Base-by-base conservation (phyloP, 1,139 yeast species). In the Pneumocystis oryctolagi region DNA sequence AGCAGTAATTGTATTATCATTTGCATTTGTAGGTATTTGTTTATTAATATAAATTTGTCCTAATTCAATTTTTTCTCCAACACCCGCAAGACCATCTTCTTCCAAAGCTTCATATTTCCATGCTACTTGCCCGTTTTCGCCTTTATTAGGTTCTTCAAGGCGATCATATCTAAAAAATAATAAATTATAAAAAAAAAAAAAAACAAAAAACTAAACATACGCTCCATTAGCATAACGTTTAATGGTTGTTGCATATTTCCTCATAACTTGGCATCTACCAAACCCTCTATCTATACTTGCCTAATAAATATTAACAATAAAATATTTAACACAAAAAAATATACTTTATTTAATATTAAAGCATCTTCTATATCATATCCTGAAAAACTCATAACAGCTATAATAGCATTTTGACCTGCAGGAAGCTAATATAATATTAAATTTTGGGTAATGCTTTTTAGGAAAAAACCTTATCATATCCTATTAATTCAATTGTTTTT, bases 291-390 rank as follows among this genome's bases (percentile, higher is more conserved):
- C 99, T 65, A 94, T 80, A 0, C 96, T 88, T 0, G 97, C 79
- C 73, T 47, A 47, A 20, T 20, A 47, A 47, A 47, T 47, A 47
- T 47, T 25, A 47, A 47, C 25, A 14, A 47, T 14, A 25, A 5
- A 16, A 47, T 47, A 47, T 47, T 28, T 47, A 12, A 25, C 9
- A 12, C 20, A 25, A 12, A 47, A 37, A 28, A 28, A 25, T 12
- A 47, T 47, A 47, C 55, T 47, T 92, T 92, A 75, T 92, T 92
- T 69, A 92, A 78, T 18, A 92, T 97, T 71, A 92, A 80, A 4
- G 99, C 98, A 84, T 92, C 99, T 77, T 92, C 99, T 74, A 94
- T 94, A 87, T 92, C 98, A 73, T 92, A 92, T 66, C 99, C 99
- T 0, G 97, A 90, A 72, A 92, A 92, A 12, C 97, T 88, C 99